These are phyloP conservation scores for Calonectria pteridis DNA, from an alignment of 2,329 filamentous ascomycete species.

Conservation along the genomic window DNA sequence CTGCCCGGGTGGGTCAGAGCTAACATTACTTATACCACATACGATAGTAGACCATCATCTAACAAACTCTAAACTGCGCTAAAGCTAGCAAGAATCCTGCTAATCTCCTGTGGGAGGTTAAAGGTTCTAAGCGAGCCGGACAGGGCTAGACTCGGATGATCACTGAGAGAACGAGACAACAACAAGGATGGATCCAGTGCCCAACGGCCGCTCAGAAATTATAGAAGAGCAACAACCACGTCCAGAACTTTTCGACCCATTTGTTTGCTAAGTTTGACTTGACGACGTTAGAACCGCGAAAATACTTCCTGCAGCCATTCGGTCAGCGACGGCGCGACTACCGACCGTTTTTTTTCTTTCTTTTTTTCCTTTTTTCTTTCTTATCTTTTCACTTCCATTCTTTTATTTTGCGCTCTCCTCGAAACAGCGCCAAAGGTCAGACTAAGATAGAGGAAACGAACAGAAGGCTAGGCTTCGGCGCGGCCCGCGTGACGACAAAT, in stretches of 20 bases:
- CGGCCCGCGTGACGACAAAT: background rate
- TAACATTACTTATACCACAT: no score
- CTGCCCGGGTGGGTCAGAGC: no score
- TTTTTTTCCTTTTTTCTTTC: background rate
- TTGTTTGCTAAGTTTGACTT: background rate
- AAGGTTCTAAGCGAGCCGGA: background rate
- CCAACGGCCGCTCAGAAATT: background rate
- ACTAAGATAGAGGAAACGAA: background rate
- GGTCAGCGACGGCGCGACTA: background rate
- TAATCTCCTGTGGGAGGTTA: background rate
- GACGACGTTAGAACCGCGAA: background rate
- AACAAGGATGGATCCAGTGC: background rate
- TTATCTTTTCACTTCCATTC: background rate
- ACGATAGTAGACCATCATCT: background rate
- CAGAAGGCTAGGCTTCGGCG: background rate
- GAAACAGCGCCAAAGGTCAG: background rate
- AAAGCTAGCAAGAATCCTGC: background rate
- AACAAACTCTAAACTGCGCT: background rate
- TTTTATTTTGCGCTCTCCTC: background rate
- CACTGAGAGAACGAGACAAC: background rate
- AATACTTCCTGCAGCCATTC: background rate
- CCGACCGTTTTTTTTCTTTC: background rate
- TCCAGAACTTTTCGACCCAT: background rate
- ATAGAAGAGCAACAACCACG: constrained; percentile 7
- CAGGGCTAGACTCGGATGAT: background rate